Evolutionary conservation across 2,329 filamentous ascomycete species (phyloP).

Genomic region (Pseudocercospora crystallina): DNA sequence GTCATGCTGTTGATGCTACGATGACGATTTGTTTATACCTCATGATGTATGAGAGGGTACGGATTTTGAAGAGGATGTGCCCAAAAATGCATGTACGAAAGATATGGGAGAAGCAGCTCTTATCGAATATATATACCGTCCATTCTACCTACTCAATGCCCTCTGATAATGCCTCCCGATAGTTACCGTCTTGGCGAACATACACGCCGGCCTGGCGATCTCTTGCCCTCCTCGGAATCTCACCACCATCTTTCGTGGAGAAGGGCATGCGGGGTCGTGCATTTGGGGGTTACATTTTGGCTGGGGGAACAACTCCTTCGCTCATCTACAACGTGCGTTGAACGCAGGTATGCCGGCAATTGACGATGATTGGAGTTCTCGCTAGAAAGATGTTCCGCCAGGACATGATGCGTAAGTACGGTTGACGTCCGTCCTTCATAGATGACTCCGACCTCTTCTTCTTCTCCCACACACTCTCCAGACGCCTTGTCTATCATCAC

Average conservation of each 20-base stretch:
- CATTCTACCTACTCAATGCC: no score
- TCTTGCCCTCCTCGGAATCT: neutral
- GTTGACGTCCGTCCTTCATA: no score
- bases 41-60: no score
- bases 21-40: constrained; percentile 1
- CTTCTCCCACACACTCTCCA: neutral
- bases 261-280: constrained; percentile 5
- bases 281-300: constrained; percentile 10
- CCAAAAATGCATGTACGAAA: constrained; percentile 11
- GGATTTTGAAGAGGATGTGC: no score
- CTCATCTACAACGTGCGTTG: no score
- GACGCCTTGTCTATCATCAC: neutral
- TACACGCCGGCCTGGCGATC: no score
- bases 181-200: constrained; percentile 3
- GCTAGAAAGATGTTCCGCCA: constrained; percentile 2
- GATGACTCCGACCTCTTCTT: no score
- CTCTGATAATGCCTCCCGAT: neutral
- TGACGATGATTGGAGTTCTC: neutral
- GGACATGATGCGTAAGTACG: constrained; percentile 1
- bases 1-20: neutral
- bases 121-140: no score
- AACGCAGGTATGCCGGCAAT: no score
- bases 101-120: neutral
- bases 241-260: constrained; percentile 2
- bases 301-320: neutral